Conservation (phyloP, 2,329 filamentous ascomycete species). For the Stachybotrys chlorohalonatus region DNA sequence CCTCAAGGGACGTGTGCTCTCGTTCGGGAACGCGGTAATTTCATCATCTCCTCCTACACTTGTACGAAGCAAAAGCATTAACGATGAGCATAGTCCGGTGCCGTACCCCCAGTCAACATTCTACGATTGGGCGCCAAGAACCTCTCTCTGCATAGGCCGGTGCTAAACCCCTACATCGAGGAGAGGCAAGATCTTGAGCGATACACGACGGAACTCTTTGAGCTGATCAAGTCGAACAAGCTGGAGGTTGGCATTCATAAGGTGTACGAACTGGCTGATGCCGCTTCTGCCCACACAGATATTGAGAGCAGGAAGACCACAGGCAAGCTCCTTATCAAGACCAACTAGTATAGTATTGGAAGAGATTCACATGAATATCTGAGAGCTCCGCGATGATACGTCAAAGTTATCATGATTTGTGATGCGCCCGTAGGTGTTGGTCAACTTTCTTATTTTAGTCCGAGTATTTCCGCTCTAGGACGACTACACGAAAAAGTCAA, state of each 20-base stretch:
- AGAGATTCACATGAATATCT: not conserved
- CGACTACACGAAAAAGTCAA: slow-evolving; percentile 25
- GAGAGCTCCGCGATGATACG: too few species aligned
- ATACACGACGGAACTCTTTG: slow-evolving; percentile 65
- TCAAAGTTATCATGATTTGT: too few species aligned
- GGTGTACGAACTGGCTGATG: slow-evolving; percentile 66
- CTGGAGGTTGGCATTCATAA: slow-evolving; percentile 68
- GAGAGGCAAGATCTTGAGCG: slow-evolving; percentile 61
- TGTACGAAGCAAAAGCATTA: not conserved
- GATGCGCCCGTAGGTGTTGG: too few species aligned
- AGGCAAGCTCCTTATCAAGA: slow-evolving; percentile 72
- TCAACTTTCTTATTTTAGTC: too few species aligned
- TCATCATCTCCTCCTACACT: not conserved
- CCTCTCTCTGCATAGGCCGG: slow-evolving; percentile 65
- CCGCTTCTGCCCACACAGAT: slow-evolving; percentile 63
- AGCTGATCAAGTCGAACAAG: slow-evolving; percentile 58
- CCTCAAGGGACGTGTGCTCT: slow-evolving; percentile 67
- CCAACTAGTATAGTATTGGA: slow-evolving; percentile 26
- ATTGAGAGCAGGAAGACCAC: slow-evolving; percentile 75
- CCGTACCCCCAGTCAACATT: slow-evolving; percentile 58
- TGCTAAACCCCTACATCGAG: slow-evolving; percentile 60
- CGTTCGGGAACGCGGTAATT: slow-evolving; percentile 70
- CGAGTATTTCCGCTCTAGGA: too few species aligned
- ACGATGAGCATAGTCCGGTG: slow-evolving; percentile 40
- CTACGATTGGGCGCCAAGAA: slow-evolving; percentile 62